Percentiles rank a stretch among this genome's conserved stretches.
Conservation (phyloP, 176 grass and related monocot species). For the Bolboschoenus planiculmis region DNA sequence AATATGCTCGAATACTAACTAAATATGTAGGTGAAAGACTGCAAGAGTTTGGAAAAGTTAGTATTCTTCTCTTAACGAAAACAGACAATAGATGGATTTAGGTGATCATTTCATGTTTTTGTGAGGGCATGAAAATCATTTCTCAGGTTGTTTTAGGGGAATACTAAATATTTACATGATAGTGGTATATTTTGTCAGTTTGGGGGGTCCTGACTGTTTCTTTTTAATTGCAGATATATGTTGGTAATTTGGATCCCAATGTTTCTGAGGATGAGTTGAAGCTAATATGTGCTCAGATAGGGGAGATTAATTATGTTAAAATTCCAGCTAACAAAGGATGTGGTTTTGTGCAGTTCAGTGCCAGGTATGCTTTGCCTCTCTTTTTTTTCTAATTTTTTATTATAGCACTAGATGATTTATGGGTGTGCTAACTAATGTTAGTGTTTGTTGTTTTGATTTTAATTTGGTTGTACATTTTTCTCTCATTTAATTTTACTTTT, state of each 20-base stretch:
- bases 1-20: neutral
- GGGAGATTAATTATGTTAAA: conserved; percentile 88
- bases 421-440: neutral
- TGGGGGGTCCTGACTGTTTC: conserved; percentile 14
- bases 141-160: neutral
- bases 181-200: neutral
- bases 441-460: neutral
- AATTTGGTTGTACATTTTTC: neutral
- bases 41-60: neutral
- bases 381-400: neutral
- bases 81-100: neutral
- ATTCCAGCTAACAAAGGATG: conserved; percentile 94
- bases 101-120: neutral
- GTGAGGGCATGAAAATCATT: neutral
- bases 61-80: neutral
- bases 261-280: conserved; percentile 86
- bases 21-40: neutral
- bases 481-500: conserved; percentile 19
- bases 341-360: conserved; percentile 77
- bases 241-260: conserved; percentile 91
- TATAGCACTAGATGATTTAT: neutral
- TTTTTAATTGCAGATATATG: conserved; percentile 77
- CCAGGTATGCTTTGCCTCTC: conserved; percentile 36
- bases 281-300: conserved; percentile 73
- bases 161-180: neutral